A percentile compares a stretch with the other conserved stretches of the same genome.
These are phyloP conservation scores for Amylostereum areolatum DNA, from an alignment of 1,284 basidiomycete species.

Conservation along the genomic window DNA sequence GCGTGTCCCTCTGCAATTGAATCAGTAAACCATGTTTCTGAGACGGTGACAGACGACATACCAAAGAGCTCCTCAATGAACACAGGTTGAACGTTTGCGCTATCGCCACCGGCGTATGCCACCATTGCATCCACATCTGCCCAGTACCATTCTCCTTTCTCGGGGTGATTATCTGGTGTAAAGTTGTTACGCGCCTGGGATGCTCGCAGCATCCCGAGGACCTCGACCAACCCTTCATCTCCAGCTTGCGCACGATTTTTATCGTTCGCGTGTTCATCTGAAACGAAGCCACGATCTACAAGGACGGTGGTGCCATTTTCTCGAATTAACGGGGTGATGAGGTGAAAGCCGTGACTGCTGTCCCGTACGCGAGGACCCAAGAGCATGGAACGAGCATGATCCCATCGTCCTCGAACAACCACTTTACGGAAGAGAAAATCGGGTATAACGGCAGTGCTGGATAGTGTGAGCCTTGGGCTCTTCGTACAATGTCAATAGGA, in stretches of 20 bases:
- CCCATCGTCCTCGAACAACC: conserved; percentile 70
- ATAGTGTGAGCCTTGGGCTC: background rate
- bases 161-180: conserved; percentile 84
- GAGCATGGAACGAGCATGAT: conserved; percentile 72
- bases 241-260: conserved; percentile 24
- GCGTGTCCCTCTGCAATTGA: conserved; percentile 68
- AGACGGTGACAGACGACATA: conserved; percentile 28
- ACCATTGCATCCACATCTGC: conserved; percentile 83
- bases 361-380: conserved; percentile 85
- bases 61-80: conserved; percentile 84
- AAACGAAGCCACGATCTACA: conserved; percentile 91
- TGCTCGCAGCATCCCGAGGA: conserved; percentile 72
- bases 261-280: conserved; percentile 41
- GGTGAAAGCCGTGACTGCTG: conserved; percentile 81
- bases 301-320: conserved; percentile 75
- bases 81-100: conserved; percentile 73
- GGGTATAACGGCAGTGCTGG: conserved; percentile 62
- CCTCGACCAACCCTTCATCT: conserved; percentile 52
- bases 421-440: conserved; percentile 89
- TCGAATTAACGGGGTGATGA: conserved; percentile 82
- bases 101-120: conserved; percentile 68
- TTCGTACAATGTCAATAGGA: conserved; percentile 11
- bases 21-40: conserved; percentile 4
- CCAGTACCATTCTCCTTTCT: conserved; percentile 89
- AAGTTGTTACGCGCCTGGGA: conserved; percentile 71